Percentiles rank a stretch among this genome's conserved stretches.
Conservation (phyloP, 371 early-diverging fungal species). For the Haplosporangium sp. region DNA sequence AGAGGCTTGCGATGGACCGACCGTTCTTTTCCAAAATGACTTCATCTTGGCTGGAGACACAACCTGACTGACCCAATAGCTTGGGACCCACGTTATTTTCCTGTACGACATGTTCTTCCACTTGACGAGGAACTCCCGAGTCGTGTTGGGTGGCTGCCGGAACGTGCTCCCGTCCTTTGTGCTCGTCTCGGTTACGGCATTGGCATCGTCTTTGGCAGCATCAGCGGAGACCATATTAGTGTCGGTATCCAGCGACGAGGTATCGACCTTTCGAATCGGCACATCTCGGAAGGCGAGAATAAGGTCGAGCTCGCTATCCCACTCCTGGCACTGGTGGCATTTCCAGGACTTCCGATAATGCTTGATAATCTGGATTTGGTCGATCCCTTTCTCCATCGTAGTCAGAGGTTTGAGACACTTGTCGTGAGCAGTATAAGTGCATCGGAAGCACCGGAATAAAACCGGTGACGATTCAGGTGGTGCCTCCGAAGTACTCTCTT, state of each 20-base stretch:
- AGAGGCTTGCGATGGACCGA: constrained; percentile 19
- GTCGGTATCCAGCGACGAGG: constrained; percentile 14
- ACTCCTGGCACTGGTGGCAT: constrained; percentile 58
- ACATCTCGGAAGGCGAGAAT: constrained; percentile 47
- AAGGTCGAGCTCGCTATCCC: constrained; percentile 43
- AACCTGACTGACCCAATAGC: constrained; percentile 56
- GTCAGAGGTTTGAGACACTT: constrained; percentile 40
- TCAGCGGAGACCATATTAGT: constrained; percentile 27
- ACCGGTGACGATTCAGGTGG: constrained; percentile 26
- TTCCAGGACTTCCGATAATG: constrained; percentile 50
- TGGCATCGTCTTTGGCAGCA: constrained; percentile 8
- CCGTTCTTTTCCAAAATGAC: constrained; percentile 40
- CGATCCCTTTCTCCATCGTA: constrained; percentile 13
- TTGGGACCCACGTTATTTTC: constrained; percentile 69
- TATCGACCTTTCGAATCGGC: constrained; percentile 17
- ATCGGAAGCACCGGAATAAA: constrained; percentile 57
- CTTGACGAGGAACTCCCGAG: constrained; percentile 61
- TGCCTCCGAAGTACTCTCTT: constrained; percentile 10
- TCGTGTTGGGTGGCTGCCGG: constrained; percentile 39
- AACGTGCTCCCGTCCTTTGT: constrained; percentile 31
- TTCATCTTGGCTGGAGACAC: constrained; percentile 35
- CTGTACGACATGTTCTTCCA: constrained; percentile 68
- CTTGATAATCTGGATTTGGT: constrained; percentile 22
- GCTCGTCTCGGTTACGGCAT: not conserved
- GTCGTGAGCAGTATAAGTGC: constrained; percentile 57